Conservation (phyloP, 208 protist species). For the Trichomonas vaginalis region DNA sequence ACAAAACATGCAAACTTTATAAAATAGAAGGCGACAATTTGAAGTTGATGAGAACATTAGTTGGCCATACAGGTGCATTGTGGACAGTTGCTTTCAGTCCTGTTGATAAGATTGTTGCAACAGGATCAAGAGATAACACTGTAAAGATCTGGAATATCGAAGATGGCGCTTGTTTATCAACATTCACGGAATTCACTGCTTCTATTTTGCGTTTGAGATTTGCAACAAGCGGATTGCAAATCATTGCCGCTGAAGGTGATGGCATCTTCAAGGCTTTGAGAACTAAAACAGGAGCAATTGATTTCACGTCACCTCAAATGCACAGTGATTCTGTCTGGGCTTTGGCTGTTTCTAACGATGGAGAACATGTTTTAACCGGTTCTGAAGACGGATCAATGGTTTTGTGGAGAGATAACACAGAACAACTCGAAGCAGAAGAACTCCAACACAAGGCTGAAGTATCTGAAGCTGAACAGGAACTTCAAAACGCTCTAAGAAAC, state of each 20-base stretch:
- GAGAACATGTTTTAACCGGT: background rate
- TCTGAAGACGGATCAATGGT: background rate
- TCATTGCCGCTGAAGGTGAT: background rate
- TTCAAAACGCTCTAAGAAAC: background rate
- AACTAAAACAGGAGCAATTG: background rate
- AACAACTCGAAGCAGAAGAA: slow-evolving; percentile 1
- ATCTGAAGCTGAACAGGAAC: background rate
- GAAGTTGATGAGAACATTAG: background rate
- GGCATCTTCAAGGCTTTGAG: background rate
- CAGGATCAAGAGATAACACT: slow-evolving; percentile 21
- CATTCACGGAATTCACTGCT: slow-evolving; percentile 15
- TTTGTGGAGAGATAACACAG: background rate
- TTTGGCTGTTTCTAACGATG: background rate
- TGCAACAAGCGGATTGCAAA: background rate
- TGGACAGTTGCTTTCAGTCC: slow-evolving; percentile 28
- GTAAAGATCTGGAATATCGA: slow-evolving; percentile 24
- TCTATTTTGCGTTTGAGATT: background rate
- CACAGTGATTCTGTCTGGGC: background rate
- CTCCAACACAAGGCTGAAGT: background rate
- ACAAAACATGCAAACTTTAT: slow-evolving; percentile 29
- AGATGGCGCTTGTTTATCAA: slow-evolving; percentile 25
- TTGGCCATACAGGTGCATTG: slow-evolving; percentile 23
- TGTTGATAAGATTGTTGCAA: slow-evolving; percentile 16
- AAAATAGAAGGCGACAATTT: background rate
- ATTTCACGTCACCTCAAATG: background rate